Base-by-base conservation (phyloP, 2,329 filamentous ascomycete species). In the Domatiomyces globalis region DNA sequence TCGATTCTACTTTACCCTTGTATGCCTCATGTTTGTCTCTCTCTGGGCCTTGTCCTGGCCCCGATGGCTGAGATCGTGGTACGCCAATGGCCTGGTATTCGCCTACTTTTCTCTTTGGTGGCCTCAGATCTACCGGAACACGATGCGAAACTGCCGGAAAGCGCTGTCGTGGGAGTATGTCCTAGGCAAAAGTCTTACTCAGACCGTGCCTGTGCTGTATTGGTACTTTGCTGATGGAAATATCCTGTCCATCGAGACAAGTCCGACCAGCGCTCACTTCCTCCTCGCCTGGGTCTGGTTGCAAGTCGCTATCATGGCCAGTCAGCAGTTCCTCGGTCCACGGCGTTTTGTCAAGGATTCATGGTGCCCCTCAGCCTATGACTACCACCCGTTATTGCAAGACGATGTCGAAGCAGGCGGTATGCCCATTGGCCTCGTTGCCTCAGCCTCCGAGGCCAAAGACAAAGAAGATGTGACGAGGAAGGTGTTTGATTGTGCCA, bases 151-250 rank as follows among this genome's bases (percentile, higher is more conserved):
- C 68, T 95, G 88, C 66, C 86, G 89, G 43, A 86, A 85, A 61
- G 89, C 90, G 0, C 74, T 96, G n/a, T 78, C 83, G 2, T 95
- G 89, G 88, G 84, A 85, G 54, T 98, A 94, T 63, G 84, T 95
- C 51, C 64, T 88, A 19, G 89, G 88, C 2, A 86, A 95, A 66
- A 92, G 85, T 46, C 61, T 83, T 4, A 74, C 94, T 6, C 83
- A 92, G 1, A 71, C 94, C 5, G 69, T 85, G 0, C 90, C 92
- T 0, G 79, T 95, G 50, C 75, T 83, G 1, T 96, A 96, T 65
- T 90, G 96, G 62, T 94, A 89, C 65, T 73, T 84, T 12, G 79
- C 81, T 49, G 71, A 77, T 20, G 80, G 84, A 54, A 98, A 96
- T 62, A 81, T 95, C 19, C 71, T 95, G 2, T 90, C 90, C 62